These are phyloP conservation scores for Pythium apleroticum DNA, from an alignment of 352 stramenopile species.

Conservation along the genomic window DNA sequence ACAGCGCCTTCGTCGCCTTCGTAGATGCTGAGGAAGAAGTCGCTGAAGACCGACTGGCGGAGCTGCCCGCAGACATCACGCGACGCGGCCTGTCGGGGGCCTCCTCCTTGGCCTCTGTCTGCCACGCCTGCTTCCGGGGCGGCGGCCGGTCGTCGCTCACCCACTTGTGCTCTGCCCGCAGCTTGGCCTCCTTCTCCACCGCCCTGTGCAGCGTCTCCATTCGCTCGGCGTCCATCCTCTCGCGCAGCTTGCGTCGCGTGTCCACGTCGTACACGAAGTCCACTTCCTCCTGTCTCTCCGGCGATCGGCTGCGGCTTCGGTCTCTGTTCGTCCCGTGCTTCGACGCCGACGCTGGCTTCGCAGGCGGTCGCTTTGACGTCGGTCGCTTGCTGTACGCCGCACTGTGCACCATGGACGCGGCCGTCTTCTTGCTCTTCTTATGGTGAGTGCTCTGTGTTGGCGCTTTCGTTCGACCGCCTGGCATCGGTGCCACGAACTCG, in stretches of 20 bases:
- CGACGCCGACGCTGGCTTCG: background rate
- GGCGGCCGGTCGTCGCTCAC: slow-evolving; percentile 23
- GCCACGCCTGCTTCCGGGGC: slow-evolving; percentile 32
- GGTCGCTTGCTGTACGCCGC: slow-evolving; percentile 38
- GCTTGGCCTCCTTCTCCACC: slow-evolving; percentile 34
- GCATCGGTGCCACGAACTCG: slow-evolving; percentile 43
- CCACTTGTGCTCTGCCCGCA: slow-evolving; percentile 54
- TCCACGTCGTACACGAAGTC: slow-evolving; percentile 79
- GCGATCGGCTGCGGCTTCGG: slow-evolving; percentile 8
- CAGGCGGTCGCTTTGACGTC: slow-evolving; percentile 8
- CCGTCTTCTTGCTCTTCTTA: slow-evolving; percentile 24
- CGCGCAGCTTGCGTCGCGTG: slow-evolving; percentile 47
- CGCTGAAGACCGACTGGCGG: background rate
- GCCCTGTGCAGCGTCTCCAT: slow-evolving; percentile 30
- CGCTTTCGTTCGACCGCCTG: slow-evolving; percentile 1
- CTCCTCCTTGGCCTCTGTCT: background rate
- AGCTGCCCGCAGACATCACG: slow-evolving; percentile 5
- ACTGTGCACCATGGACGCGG: slow-evolving; percentile 7
- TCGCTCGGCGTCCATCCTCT: slow-evolving; percentile 60
- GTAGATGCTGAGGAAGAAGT: background rate
- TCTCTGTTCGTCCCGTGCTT: background rate
- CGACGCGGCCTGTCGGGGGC: background rate
- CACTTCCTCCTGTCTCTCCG: slow-evolving; percentile 23
- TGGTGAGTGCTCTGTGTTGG: slow-evolving; percentile 5
- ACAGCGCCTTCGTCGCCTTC: slow-evolving; percentile 9